Evolutionary conservation across 2,329 filamentous ascomycete genomes (phyloP).

Genomic region (Aotearoamyces nothofagi): DNA sequence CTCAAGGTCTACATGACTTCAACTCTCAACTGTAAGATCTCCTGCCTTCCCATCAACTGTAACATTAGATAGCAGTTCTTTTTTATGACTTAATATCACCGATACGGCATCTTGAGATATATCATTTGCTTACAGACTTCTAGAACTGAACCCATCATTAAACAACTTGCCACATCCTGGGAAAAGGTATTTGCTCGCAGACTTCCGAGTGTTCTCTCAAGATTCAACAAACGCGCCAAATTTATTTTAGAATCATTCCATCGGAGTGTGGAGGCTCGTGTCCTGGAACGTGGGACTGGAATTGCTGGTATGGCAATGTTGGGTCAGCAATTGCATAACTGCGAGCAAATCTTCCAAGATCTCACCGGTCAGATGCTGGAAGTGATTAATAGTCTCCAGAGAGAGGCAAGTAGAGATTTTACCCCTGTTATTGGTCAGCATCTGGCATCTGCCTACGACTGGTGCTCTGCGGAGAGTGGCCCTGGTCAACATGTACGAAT

Average conservation of each 20-base stretch:
- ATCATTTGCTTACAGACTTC: not conserved
- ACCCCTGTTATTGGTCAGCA: constrained; percentile 27
- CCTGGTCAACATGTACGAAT: constrained; percentile 32
- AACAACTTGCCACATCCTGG: not conserved
- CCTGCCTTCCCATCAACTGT: no score
- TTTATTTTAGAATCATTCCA: constrained; percentile 25
- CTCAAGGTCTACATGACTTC: constrained; percentile 24
- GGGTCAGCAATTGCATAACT: constrained; percentile 24
- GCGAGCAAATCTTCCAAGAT: constrained; percentile 25
- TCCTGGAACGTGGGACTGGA: constrained; percentile 22
- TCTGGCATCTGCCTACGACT: constrained; percentile 31
- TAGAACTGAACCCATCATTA: not conserved
- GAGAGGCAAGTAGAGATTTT: constrained; percentile 37
- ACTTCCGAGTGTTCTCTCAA: constrained; percentile 24
- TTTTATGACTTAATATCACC: no score
- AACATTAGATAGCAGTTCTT: no score
- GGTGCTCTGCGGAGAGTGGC: constrained; percentile 28
- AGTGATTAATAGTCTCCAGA: constrained; percentile 28
- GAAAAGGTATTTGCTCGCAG: constrained; percentile 22
- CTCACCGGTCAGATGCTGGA: constrained; percentile 19
- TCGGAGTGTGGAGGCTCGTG: constrained; percentile 23
- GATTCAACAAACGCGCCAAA: constrained; percentile 19
- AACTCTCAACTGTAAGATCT: constrained; percentile 21
- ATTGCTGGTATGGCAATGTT: constrained; percentile 25
- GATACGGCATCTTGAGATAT: no score